Percentiles rank a stretch among this genome's conserved stretches.
Conservation (phyloP, 2,329 filamentous ascomycete species). For the Plectosphaerella sp. region DNA sequence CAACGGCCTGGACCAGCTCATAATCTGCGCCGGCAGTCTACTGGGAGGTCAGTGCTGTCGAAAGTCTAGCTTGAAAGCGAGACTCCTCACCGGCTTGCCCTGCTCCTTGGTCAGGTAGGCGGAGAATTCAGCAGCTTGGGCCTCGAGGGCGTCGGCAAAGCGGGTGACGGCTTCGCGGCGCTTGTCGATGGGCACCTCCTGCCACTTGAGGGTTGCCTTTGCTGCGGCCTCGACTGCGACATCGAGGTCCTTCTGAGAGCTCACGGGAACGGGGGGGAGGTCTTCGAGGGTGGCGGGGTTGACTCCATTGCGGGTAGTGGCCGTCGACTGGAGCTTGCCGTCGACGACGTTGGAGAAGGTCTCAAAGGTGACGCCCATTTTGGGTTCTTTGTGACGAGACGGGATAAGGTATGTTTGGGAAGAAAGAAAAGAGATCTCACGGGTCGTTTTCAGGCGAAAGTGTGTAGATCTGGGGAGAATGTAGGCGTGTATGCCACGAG, state of each 20-base stretch:
- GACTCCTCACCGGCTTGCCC: slow-evolving; percentile 14
- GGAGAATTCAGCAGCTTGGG: slow-evolving; percentile 7
- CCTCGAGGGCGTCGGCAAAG: slow-evolving; percentile 14
- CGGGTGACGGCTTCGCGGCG: slow-evolving; percentile 17
- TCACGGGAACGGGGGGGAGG: slow-evolving; percentile 46
- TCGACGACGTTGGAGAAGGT: slow-evolving; percentile 47
- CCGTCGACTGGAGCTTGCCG: slow-evolving; percentile 38
- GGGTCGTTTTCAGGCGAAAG: too few relatives aligned
- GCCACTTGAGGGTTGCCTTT: slow-evolving; percentile 42
- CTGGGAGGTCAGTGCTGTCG: neutral
- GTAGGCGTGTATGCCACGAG: neutral
- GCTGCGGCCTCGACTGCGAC: slow-evolving; percentile 42
- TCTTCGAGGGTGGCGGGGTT: slow-evolving; percentile 46
- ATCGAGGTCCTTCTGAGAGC: slow-evolving; percentile 43
- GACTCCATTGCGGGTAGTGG: slow-evolving; percentile 39
- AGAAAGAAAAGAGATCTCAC: neutral
- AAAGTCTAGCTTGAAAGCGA: neutral
- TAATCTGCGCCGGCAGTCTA: slow-evolving; percentile 7
- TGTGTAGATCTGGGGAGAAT: neutral
- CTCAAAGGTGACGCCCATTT: slow-evolving; percentile 28
- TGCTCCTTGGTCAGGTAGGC: slow-evolving; percentile 14
- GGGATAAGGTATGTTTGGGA: neutral
- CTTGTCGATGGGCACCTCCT: slow-evolving; percentile 23
- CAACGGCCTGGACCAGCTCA: slow-evolving; percentile 6
- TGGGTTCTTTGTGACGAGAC: slow-evolving; percentile 11